phyloP scores from a whole-genome alignment of 768 basidiomycete species.

The Mycena venus region DNA sequence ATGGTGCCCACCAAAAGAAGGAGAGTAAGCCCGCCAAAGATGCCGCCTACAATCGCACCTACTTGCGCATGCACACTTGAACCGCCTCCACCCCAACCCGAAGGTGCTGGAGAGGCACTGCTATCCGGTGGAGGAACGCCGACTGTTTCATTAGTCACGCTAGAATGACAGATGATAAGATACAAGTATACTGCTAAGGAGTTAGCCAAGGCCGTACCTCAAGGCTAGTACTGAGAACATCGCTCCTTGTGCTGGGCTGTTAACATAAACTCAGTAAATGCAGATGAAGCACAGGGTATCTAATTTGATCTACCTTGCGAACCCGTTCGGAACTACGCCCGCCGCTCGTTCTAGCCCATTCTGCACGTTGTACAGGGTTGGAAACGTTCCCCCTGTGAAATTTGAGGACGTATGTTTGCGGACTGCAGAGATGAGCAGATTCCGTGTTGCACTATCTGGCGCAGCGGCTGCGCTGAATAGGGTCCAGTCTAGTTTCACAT shows the following conservation, averaged over 20 bases:
- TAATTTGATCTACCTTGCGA: slow-evolving; percentile 28
- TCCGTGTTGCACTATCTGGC: slow-evolving; percentile 45
- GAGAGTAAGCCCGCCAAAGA: not conserved
- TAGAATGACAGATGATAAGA: not conserved
- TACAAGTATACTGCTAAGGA: not conserved
- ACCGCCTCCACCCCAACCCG: not conserved
- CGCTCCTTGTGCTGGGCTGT: slow-evolving; percentile 50
- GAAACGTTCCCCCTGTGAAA: slow-evolving; percentile 32
- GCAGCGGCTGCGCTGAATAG: slow-evolving; percentile 62
- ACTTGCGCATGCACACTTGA: not conserved
- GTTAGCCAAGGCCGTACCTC: slow-evolving; percentile 33
- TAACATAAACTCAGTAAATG: not conserved
- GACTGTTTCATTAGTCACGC: not conserved
- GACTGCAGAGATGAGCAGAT: slow-evolving; percentile 52
- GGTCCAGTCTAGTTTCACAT: slow-evolving; percentile 56
- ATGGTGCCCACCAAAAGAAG: not conserved
- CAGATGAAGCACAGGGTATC: not conserved
- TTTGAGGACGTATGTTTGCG: slow-evolving; percentile 36
- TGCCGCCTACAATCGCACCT: not conserved
- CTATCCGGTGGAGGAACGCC: not conserved
- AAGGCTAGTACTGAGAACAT: slow-evolving; percentile 45
- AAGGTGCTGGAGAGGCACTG: not conserved
- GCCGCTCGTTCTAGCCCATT: slow-evolving; percentile 29
- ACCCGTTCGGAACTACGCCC: slow-evolving; percentile 25
- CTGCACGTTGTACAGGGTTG: slow-evolving; percentile 40